Evolutionary conservation across 768 basidiomycete genomes (phyloP).

Genomic region (Nidularia pulvinata): DNA sequence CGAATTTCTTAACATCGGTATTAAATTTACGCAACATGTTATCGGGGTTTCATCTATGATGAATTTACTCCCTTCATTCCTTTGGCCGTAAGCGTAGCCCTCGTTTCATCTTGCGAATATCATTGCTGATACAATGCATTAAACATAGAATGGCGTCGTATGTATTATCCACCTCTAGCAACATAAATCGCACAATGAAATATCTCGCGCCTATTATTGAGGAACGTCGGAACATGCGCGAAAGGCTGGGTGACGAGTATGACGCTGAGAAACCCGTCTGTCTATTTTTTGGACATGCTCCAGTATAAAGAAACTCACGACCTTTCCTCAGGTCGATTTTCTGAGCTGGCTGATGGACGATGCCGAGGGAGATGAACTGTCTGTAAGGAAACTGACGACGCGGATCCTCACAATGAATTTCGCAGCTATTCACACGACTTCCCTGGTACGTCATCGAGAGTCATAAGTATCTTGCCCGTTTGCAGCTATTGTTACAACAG

Average conservation of each 20-base stretch:
- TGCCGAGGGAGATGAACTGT: conserved; percentile 16
- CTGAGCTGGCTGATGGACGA: conserved; percentile 36
- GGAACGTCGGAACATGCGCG: background rate
- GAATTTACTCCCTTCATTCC: conserved; percentile 33
- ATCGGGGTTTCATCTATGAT: conserved; percentile 25
- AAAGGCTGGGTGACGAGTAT: background rate
- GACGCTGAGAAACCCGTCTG: background rate
- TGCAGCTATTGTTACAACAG: conserved; percentile 10
- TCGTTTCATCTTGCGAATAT: background rate
- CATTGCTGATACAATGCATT: background rate
- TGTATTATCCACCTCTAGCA: conserved; percentile 14
- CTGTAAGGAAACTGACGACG: conserved; percentile 16
- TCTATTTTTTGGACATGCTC: background rate
- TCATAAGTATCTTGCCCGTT: background rate
- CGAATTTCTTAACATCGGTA: conserved; percentile 35
- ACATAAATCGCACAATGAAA: conserved; percentile 16
- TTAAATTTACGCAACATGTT: conserved; percentile 31
- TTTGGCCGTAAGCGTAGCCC: conserved; percentile 36
- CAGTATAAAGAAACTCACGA: too few species aligned
- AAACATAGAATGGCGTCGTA: conserved; percentile 22
- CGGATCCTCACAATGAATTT: conserved; percentile 34
- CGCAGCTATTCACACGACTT: conserved; percentile 31
- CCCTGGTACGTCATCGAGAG: conserved; percentile 25
- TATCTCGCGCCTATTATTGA: conserved; percentile 22
- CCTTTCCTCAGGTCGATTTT: too few species aligned